Evolutionary conservation across 345 rosid genomes (phyloP), one percentile per base, ranked within the genome.

Genomic region (Bruguiera sexangula): DNA sequence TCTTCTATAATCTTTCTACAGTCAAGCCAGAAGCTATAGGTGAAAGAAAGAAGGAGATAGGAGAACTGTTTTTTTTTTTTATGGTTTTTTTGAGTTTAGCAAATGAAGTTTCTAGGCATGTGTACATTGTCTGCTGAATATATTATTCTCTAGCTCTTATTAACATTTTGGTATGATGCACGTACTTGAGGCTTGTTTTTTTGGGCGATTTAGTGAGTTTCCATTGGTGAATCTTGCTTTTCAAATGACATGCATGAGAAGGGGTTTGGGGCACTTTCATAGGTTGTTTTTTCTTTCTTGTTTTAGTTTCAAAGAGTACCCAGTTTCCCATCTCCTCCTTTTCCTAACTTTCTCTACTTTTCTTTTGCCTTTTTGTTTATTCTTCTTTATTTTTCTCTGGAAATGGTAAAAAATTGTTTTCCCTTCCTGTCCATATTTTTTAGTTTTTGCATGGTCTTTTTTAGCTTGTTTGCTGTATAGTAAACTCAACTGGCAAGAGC

Each of bases 191-290:
- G 58, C 60, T 54, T 57, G 1, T 31, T 59, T 50, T 10, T 48
- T 51, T 46, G 24, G 6, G 29, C 31, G 31, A 26, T 21, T 21
- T 27, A 3, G 30, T 9, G 18, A 56, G 60, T 18, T 48, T 63
- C n/a, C 21, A 52, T 46, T 31, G 34, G 24, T 51, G 55, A 36
- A 24, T 6, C 31, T 52, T 34, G 60, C 61, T 63, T 50, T 6
- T 34, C 61, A 11, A 56, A 21, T 32, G 71, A 73, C 83, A 81
- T 81, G 85, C 85, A 76, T 66, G 76, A 54, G 24, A 21, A 68
- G 56, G 29, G 56, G 63, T 31, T 68, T 74, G 2, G 29, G 60
- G 60, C 60, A 56, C 29, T 10, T n/a, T 3, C 50, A 13, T 43
- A 27, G 26, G 60, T 56, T 24, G 37, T 59, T 57, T 64, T 52